Base-by-base conservation (phyloP, 108 stramenopile genomes). In the Nitzschia sp. region DNA sequence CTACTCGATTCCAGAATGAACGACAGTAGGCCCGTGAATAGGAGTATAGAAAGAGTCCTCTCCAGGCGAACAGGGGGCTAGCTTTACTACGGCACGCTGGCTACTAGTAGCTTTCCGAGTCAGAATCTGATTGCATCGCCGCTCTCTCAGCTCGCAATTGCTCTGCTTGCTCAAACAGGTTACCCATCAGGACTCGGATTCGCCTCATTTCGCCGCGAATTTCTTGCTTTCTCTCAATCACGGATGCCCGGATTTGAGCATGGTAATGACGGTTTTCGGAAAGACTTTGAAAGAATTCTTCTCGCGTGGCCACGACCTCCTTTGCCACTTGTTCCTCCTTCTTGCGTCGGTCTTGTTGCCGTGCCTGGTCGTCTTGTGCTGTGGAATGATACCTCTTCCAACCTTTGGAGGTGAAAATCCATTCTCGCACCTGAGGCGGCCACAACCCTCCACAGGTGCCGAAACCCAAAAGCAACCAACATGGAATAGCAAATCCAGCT, bases 391-490 rank as follows among this genome's bases (percentile, higher is more conserved):
- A 76, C n/a, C n/a, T n/a, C 72, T 68, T 68, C 2, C 35, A 59
- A 2, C 74, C 54, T 0, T 38, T 62, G 64, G 71, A 72, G 0
- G 79, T 74, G 42, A 80, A 80, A 31, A 80, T 33, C 18, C 47
- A 58, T 30, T 89, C 88, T 23, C 85, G 73, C 21, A 89, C 68
- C 63, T 89, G 88, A 5, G 88, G 88, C 11, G 88, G 88, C 88
- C 88, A 89, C 35, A 89, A 70, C 81, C 80, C 82, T 21, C 88
- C 88, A 35, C 72, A 74, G 1, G 85, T 78, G 0, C 84, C n/a
- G 21, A 84, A 46, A 5, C 88, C 88, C 45, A 89, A 13, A 0
- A 84, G 33, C 2, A 89, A 45, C 88, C 88, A 89, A 29, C 79
- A 60, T 1, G 88, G 88, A 61, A 84, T 80, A 34, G 82, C 74